Base-by-base conservation (phyloP, 2,329 filamentous ascomycete species). In the Pyrenophora tritici-repentis region DNA sequence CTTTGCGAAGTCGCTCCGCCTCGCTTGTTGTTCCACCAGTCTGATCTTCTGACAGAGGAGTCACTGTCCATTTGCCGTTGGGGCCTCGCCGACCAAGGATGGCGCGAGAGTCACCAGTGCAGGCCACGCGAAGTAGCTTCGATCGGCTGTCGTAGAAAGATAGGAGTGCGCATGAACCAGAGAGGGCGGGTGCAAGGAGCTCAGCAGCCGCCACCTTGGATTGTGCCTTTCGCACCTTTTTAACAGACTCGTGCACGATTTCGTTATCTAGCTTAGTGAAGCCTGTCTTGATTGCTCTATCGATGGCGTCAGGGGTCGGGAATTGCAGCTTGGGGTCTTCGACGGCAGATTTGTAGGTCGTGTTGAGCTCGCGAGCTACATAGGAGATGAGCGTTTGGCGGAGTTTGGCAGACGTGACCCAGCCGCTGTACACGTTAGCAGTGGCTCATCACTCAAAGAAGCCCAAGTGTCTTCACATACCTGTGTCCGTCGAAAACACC, bases 401-500 rank as follows among this genome's bases (percentile, higher is more conserved):
- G 52, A 99, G 80, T 70, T 96, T 97, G 16, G 94, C 94, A 33
- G 94, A 97, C 6, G 94, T 99, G 4, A 94, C 97, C 94, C 94
- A 99, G 62, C 94, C 94, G 38, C 91, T 95, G 63, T 49, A 12
- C 20, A 29, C 2, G 35, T 39, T 50, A 62, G 56, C 26, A 55
- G 17, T 33, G 38, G n/a, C 32, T 37, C 18, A 22, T 44, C 10
- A 14, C n/a, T 17, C 13, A 4, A 14, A 18, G 18, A 14, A 14
- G 8, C 17, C 3, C 8, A 14, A 13, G 8, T 14, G 5, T 10
- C 17, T 16, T 9, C 22, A 9, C 83, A 75, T 78, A 93, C 90
- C 90, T 90, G 75, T 99, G 94, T 0, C 94, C 94, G 70, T 99
- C 94, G 74, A 97, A 99, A 14, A 99, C 92, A 50, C 92, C 94